These are phyloP conservation scores for Pythium myriotylum DNA, from an alignment of 352 stramenopile genomes.

Conservation along the genomic window DNA sequence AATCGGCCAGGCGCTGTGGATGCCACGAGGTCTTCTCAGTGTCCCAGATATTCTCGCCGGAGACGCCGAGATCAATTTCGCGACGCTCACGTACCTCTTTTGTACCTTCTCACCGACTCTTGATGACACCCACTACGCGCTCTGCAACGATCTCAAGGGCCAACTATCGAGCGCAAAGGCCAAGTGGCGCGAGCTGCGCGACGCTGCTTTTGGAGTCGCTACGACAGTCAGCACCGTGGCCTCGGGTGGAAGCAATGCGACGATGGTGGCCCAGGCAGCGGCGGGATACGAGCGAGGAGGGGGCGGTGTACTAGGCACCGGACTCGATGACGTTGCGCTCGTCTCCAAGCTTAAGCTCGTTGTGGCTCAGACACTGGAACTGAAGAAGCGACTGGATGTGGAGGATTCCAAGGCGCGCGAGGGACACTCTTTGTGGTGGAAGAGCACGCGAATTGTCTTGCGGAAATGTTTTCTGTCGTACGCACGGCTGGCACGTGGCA, in stretches of 20 bases:
- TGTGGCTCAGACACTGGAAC: slow-evolving; percentile 68
- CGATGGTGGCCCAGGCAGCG: slow-evolving; percentile 4
- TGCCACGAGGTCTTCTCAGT: slow-evolving; percentile 60
- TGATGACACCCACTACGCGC: slow-evolving; percentile 49
- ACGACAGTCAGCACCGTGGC: not conserved
- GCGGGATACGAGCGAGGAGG: not conserved
- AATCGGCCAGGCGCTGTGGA: slow-evolving; percentile 71
- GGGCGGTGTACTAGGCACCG: too few relatives aligned
- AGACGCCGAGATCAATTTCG: slow-evolving; percentile 81
- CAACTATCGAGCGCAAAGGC: slow-evolving; percentile 54
- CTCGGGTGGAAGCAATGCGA: not conserved
- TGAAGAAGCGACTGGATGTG: slow-evolving; percentile 66
- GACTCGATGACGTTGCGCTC: slow-evolving; percentile 28
- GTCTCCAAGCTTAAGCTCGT: slow-evolving; percentile 67
- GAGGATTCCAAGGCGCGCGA: slow-evolving; percentile 66
- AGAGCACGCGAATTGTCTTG: slow-evolving; percentile 71
- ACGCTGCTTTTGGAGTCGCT: slow-evolving; percentile 24
- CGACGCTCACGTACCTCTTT: slow-evolving; percentile 70
- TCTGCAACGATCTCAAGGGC: slow-evolving; percentile 54
- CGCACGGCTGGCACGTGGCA: slow-evolving; percentile 57
- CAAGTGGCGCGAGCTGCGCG: slow-evolving; percentile 69
- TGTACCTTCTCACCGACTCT: slow-evolving; percentile 57
- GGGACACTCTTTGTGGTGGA: slow-evolving; percentile 68
- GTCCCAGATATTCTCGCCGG: slow-evolving; percentile 68
- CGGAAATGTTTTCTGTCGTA: slow-evolving; percentile 81